These are phyloP conservation scores for Raphanus sativus DNA, from an alignment of 345 rosid species.

Conservation along the genomic window DNA sequence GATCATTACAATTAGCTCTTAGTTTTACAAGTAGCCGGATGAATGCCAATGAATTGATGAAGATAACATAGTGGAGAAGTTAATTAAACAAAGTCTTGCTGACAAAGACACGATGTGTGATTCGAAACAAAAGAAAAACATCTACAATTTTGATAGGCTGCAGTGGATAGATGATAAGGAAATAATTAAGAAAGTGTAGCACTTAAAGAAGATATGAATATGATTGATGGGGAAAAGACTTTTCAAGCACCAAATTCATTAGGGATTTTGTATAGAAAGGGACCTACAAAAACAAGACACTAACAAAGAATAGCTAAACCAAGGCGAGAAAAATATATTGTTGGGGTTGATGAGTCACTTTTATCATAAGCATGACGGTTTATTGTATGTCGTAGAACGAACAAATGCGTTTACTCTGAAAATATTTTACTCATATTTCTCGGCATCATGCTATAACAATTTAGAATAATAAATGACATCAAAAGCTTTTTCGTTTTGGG, in stretches of 20 bases:
- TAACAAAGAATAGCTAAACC: conserved; percentile 27
- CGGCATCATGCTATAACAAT: background rate
- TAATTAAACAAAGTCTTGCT: conserved; percentile 1
- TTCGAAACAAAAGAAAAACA: conserved; percentile 29
- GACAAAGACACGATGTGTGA: conserved; percentile 23
- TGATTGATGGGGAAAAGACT: conserved; percentile 27
- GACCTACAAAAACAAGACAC: conserved; percentile 36
- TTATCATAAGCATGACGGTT: conserved; percentile 44
- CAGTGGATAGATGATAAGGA: conserved; percentile 32
- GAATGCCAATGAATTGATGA: background rate
- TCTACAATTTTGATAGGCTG: background rate
- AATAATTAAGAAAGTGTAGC: conserved; percentile 33
- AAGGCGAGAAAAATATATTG: background rate
- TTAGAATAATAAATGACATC: background rate
- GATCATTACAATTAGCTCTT: background rate
- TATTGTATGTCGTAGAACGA: background rate
- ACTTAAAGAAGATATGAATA: conserved; percentile 30
- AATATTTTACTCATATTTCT: background rate
- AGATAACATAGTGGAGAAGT: background rate
- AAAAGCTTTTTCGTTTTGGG: background rate
- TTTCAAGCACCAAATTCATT: conserved; percentile 32
- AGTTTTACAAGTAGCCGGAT: background rate
- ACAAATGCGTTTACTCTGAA: background rate
- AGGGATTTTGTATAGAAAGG: conserved; percentile 30
- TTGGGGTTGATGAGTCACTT: conserved; percentile 35